These are phyloP conservation scores for Byssoonygena ceratinophila DNA, from an alignment of 2,329 filamentous ascomycete genomes.

Conservation along the genomic window DNA sequence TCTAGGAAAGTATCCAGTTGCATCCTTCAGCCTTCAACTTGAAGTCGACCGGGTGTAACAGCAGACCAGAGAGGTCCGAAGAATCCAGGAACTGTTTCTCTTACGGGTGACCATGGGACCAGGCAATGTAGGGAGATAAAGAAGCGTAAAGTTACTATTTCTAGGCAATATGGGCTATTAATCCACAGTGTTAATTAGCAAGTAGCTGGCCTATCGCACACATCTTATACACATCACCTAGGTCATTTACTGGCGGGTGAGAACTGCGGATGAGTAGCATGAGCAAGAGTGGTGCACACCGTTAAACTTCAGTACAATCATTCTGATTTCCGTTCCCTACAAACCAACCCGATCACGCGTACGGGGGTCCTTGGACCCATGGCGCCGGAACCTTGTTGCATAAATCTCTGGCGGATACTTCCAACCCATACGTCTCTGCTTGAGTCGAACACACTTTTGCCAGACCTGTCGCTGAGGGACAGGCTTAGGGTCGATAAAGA, in stretches of 20 bases:
- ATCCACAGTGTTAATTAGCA: no score
- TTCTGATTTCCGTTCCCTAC: no score
- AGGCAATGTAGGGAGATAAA: no score
- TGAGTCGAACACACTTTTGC: constrained; percentile 5
- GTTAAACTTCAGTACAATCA: background rate
- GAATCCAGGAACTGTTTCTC: no score
- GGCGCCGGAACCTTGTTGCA: constrained; percentile 9
- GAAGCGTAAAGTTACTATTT: no score
- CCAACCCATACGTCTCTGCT: constrained; percentile 13
- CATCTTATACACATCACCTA: background rate
- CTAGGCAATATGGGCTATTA: no score
- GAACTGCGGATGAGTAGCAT: background rate
- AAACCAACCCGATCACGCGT: background rate
- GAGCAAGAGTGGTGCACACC: background rate
- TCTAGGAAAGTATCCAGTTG: no score
- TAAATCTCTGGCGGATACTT: constrained; percentile 13
- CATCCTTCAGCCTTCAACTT: no score
- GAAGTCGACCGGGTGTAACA: no score
- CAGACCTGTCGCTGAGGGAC: constrained; percentile 3
- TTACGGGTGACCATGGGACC: no score
- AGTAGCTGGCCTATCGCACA: no score
- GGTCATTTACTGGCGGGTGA: background rate
- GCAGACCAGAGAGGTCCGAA: no score
- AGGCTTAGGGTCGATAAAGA: constrained; percentile 8
- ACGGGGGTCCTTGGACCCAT: constrained; percentile 9